Percentiles rank a stretch among this genome's conserved stretches.
These are phyloP conservation scores for Kurtzmaniella quercitrusa DNA, from an alignment of 1,139 yeast genomes.

Conservation along the genomic window DNA sequence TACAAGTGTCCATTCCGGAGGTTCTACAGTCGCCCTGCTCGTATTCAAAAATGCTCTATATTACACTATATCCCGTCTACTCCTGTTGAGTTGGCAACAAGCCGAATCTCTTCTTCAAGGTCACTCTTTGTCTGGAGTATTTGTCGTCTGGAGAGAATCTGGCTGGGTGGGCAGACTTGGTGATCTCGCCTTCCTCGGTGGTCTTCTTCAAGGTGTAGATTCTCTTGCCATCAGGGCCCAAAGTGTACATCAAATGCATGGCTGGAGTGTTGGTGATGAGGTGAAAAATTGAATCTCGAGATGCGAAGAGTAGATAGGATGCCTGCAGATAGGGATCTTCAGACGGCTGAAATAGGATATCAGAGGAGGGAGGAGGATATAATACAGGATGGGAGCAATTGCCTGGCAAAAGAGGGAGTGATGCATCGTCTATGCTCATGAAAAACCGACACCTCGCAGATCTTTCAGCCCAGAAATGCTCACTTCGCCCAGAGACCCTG, in stretches of 20 bases:
- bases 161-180: slow-evolving; percentile 99
- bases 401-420: too few species aligned
- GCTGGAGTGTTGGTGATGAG: slow-evolving; percentile 1
- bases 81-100: slow-evolving; percentile 74
- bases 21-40: too few species aligned
- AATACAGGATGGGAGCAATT: too few species aligned
- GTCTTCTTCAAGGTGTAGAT: slow-evolving; percentile 83
- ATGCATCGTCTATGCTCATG: too few species aligned
- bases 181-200: slow-evolving; percentile 85
- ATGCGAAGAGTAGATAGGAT: neutral
- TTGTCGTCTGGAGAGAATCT: slow-evolving; percentile 99
- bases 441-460: too few species aligned
- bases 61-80: neutral
- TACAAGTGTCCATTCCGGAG: too few species aligned
- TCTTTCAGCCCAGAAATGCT: too few species aligned
- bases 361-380: too few species aligned
- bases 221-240: slow-evolving; percentile 93
- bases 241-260: slow-evolving; percentile 99
- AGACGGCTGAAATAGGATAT: too few species aligned
- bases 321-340: neutral
- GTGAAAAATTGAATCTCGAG: neutral
- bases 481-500: too few species aligned
- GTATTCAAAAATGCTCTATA: neutral
- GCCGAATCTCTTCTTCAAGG: slow-evolving; percentile 91
- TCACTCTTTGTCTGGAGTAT: slow-evolving; percentile 98